Conservation (phyloP, 768 basidiomycete genomes). For the Termitomyces sp. region DNA sequence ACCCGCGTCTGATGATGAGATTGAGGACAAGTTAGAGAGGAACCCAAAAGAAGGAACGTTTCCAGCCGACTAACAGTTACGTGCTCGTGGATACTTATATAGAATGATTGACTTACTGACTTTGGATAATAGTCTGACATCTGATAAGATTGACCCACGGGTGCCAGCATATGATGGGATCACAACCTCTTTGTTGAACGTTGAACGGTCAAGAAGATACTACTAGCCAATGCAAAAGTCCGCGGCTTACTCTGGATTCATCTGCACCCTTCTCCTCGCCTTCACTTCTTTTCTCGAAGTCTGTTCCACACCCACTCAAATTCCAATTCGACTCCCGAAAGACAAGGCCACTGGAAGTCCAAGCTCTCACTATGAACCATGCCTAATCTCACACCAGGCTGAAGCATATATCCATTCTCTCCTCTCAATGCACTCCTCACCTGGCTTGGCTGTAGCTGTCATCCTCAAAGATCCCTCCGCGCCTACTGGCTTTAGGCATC, state of each 20-base stretch:
- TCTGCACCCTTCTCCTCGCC: not conserved
- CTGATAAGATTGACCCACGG: not conserved
- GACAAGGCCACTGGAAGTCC: too few relatives aligned
- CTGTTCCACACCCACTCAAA: not conserved
- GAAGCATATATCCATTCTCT: slow-evolving; percentile 18
- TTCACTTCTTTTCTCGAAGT: not conserved
- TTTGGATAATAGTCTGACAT: not conserved
- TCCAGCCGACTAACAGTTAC: not conserved
- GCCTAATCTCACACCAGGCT: slow-evolving; percentile 8
- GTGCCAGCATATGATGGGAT: not conserved
- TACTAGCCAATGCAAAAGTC: not conserved
- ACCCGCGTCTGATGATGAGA: too few relatives aligned
- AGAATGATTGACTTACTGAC: not conserved
- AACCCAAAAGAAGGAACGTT: not conserved
- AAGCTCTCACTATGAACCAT: not conserved
- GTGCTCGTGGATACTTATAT: too few relatives aligned
- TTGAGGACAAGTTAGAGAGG: too few relatives aligned
- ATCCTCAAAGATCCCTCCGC: slow-evolving; percentile 31
- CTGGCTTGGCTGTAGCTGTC: slow-evolving; percentile 40
- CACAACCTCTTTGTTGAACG: not conserved
- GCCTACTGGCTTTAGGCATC: slow-evolving; percentile 33
- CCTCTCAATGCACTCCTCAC: slow-evolving; percentile 34
- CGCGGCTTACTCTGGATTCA: not conserved
- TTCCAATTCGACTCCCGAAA: not conserved
- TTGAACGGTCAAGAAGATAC: not conserved